Evolutionary conservation across 1,284 basidiomycete species (phyloP), one percentile per base, ranked within the genome.

Genomic region (Apiotrichum domesticum): DNA sequence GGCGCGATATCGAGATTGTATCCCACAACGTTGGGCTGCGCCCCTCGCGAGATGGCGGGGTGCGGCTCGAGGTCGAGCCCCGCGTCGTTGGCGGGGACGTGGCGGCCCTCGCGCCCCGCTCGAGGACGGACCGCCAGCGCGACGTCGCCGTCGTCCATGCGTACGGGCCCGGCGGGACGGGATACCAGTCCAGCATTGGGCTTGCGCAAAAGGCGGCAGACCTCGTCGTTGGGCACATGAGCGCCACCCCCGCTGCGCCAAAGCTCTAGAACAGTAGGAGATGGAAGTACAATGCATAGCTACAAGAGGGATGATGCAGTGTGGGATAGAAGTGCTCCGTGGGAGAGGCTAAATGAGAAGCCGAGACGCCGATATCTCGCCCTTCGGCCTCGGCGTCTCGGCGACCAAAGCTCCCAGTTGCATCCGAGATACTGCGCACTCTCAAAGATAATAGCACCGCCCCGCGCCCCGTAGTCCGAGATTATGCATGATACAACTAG

Each of bases 21-120:
- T 71, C 72, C 11, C 83, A 85, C 69, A 84, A 83, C 61, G 84
- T 85, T 55, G 88, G 87, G 0, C 74, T 89, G 35, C 78, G 88
- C 6, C 88, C 88, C 1, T 82, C 78, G 1, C 78, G 88, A 51
- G 80, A 79, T 35, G 84, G 83, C 21, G 87, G 87, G 0, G 76
- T 87, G 5, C 78, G 87, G 41, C 75, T 90, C 13, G 87, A 89
- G 61, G 70, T 81, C 7, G 82, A 85, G 62, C 79, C 75, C 72
- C 63, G 81, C 50, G 64, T 67, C 43, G 49, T 82, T n/a, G 79
- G 80, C 15, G 58, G 67, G 46, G 69, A 61, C 66, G 41, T 77
- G 49, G 66, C 76, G 55, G 64, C 65, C 40, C 57, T 59, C 49
- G 66, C 48, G 9, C 55, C 55, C 10, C 45, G 59, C 64, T 66